phyloP scores from a whole-genome alignment of 2,329 filamentous ascomycete species.

The Cordyceps fumosorosea region DNA sequence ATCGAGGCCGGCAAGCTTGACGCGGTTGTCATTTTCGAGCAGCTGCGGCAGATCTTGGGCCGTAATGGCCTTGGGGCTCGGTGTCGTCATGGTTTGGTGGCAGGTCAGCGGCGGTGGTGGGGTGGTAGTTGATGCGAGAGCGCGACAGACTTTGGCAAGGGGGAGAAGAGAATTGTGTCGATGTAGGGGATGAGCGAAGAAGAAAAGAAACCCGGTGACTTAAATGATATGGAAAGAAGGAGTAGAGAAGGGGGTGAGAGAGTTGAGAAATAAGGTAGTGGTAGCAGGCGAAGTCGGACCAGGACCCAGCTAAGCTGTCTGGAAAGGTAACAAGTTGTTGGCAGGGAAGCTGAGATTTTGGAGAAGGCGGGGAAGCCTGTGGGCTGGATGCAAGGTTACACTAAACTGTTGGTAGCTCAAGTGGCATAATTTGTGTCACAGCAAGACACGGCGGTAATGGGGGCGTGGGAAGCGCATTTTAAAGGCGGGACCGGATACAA shows the following conservation, averaged over 20 bases:
- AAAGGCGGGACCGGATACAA: no score
- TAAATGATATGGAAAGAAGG: no score
- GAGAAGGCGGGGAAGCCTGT: constrained; percentile 2
- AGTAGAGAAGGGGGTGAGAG: no score
- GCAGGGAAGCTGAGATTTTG: not conserved
- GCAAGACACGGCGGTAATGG: no score
- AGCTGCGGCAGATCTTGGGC: constrained; percentile 55
- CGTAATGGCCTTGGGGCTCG: constrained; percentile 34
- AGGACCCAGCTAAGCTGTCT: not conserved
- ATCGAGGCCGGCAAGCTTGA: constrained; percentile 61
- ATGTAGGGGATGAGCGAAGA: not conserved
- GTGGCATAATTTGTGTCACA: not conserved
- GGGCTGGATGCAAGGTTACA: not conserved
- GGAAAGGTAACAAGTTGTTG: not conserved
- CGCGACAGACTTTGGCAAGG: not conserved
- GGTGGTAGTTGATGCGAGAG: not conserved
- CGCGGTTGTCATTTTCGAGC: constrained; percentile 36
- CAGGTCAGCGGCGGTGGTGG: not conserved
- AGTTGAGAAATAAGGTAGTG: not conserved
- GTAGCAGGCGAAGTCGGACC: not conserved
- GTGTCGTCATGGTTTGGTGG: constrained; percentile 15
- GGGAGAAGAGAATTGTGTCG: not conserved
- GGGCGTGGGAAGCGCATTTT: no score
- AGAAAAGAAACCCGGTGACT: no score
- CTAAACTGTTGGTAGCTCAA: not conserved